Conservation (phyloP, 306 rosid genomes). For the Cucumis melo region DNA sequence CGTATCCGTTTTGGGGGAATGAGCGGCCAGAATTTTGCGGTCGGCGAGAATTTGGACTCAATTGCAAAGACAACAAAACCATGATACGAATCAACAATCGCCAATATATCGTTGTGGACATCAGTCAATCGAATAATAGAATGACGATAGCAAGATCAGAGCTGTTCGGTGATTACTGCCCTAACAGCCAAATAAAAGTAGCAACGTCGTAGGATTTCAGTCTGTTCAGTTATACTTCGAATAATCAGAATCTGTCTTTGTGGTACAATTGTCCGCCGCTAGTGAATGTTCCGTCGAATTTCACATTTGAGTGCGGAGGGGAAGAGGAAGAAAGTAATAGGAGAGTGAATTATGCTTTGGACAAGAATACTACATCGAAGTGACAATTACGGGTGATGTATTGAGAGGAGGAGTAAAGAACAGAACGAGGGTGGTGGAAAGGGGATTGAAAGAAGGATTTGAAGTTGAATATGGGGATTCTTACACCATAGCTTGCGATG, state of each 20-base stretch:
- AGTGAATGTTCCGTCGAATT: background rate
- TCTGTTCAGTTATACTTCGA: background rate
- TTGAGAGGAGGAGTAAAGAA: background rate
- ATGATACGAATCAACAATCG: background rate
- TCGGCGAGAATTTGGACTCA: background rate
- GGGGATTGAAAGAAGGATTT: background rate
- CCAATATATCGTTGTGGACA: background rate
- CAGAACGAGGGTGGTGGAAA: background rate
- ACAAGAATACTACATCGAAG: background rate
- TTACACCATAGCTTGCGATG: background rate
- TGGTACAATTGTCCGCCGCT: background rate
- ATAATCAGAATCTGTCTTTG: constrained; percentile 3
- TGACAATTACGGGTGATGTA: background rate
- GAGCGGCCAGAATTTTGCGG: background rate
- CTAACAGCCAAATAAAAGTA: rapidly evolving
- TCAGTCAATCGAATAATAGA: background rate
- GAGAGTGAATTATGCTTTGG: background rate
- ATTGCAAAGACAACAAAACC: rapidly evolving
- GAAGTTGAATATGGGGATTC: background rate
- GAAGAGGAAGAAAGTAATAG: background rate
- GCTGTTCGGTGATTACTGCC: background rate
- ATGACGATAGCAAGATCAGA: constrained; percentile 11
- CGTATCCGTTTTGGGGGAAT: constrained; percentile 26
- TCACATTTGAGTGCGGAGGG: background rate
- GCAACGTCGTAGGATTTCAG: background rate